Base-by-base conservation (phyloP, 768 basidiomycete genomes). In the Tremella mesenterica region DNA sequence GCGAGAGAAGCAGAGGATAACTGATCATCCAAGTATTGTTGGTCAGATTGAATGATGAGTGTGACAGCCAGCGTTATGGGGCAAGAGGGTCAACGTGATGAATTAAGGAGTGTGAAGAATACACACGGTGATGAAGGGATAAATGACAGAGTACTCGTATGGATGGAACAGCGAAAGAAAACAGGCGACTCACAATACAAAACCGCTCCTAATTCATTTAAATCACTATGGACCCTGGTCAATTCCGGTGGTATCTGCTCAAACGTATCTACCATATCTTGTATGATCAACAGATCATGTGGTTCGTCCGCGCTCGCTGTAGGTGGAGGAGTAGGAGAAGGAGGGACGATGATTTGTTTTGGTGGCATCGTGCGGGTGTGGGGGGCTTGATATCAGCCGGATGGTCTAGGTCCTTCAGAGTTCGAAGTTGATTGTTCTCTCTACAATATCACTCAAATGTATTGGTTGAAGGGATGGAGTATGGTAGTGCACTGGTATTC, bases 171-270 rank as follows among this genome's bases (percentile, higher is more conserved):
- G n/a, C n/a, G n/a, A n/a, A 23, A 28, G 38, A 38, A 16, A 25
- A 31, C 33, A 4, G 30, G 1, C 10, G 20, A 67, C 75, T 54
- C 27, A 77, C 76, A 63, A 44, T 70, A 70, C 5, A 99, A 81
- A 54, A 99, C 95, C 53, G 93, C 95, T 74, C 97, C 95, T 75
- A 99, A 86, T 76, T 99, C 95, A 59, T 91, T 87, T 50, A 99
- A 82, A 79, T 99, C 95, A 10, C 86, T 88, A 73, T 95, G 88
- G 74, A 83, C 85, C 73, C 88, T 84, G 12, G 93, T 93, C 74
- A 99, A 83, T 75, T 95, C 90, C 58, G 86, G 80, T 54, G 93
- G 93, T 52, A 97, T 81, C 20, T 90, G 81, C 76, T 95, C 92
- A 73, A 97, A 85, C 25, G 85, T 84, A 74, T 97, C 90, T 14